Base-by-base conservation (phyloP, 768 basidiomycete species). In the Mycena indigotica region DNA sequence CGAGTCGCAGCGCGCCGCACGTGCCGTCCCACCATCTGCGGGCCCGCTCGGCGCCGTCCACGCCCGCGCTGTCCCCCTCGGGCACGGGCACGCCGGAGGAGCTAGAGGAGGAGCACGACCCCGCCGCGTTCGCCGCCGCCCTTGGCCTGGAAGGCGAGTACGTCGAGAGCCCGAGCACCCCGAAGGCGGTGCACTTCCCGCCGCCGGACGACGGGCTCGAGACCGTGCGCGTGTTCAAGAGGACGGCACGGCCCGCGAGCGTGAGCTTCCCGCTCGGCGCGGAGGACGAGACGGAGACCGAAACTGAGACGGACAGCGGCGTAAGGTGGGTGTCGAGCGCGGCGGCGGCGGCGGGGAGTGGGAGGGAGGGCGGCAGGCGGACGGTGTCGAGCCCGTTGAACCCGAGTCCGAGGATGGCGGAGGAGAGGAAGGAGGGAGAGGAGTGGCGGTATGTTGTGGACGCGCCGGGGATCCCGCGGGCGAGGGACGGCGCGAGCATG, bases 151-250 rank as follows among this genome's bases (percentile, higher is more conserved):
- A 38, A 29, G 13, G 56, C 56, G 41, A n/a, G 52, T 21, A 41
- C 15, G 16, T 21, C 12, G 30, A 26, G 15, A 38, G 5, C 23
- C 51, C 54, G 48, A 28, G 57, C 51, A 75, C 78, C 13, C 84
- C 82, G 1, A 96, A 96, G 76, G 88, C 85, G 51, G 95, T 98
- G 0, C 95, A 95, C 69, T 98, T 98, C 65, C 89, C 93, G 13
- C 79, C 84, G 0, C 79, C 82, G 49, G 77, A 83, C 57, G 80
- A 82, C 41, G 82, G 74, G 0, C 76, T 91, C 23, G 84, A 83
- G 28, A 84, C 81, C 2, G 79, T 91, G 40, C 75, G 82, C 16
- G 58, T 91, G 6, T 91, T 83, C 73, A 82, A 70, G 65, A 84
- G 81, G 65, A 84, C 77, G 54, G 95, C 85, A 52, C 86, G 79